phyloP scores from a whole-genome alignment of 2,329 filamentous ascomycete species.

The Apiospora pterosperma region DNA sequence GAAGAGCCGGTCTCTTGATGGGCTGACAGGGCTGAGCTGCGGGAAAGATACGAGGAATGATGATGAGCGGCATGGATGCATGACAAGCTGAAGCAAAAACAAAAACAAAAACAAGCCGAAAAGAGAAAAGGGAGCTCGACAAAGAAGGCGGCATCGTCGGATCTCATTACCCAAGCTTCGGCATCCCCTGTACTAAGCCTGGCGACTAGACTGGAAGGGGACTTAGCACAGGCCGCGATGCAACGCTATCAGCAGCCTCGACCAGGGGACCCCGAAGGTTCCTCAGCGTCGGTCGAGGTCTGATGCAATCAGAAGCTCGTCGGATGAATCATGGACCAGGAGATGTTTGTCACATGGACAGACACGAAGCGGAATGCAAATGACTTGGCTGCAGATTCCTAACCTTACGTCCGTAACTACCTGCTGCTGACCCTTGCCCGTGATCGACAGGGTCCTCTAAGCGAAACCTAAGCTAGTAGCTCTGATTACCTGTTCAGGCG shows the following conservation, averaged over 20 bases:
- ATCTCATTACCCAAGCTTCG: slow-evolving; percentile 1
- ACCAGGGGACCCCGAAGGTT: neutral
- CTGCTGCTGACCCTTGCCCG: too few relatives aligned
- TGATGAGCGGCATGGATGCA: neutral
- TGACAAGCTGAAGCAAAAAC: neutral
- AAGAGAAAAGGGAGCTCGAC: neutral
- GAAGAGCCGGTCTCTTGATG: neutral
- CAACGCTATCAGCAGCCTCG: neutral
- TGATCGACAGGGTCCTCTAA: too few relatives aligned
- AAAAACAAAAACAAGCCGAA: neutral
- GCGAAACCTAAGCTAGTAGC: too few relatives aligned
- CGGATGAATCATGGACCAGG: too few relatives aligned
- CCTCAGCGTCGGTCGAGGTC: neutral
- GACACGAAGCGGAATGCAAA: too few relatives aligned
- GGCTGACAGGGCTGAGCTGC: neutral
- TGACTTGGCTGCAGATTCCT: too few relatives aligned
- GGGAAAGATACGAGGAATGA: neutral
- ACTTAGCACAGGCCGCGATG: neutral
- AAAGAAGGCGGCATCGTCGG: slow-evolving; percentile 3
- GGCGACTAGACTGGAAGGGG: neutral
- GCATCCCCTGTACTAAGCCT: neutral
- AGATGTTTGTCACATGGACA: too few relatives aligned
- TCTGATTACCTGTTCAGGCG: too few relatives aligned
- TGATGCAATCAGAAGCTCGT: neutral
- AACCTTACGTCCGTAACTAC: too few relatives aligned